A percentile compares a stretch with the other conserved stretches of the same genome.
Evolutionary conservation across 179 eudicot species (phyloP).

Genomic region (Beta corolliflora): DNA sequence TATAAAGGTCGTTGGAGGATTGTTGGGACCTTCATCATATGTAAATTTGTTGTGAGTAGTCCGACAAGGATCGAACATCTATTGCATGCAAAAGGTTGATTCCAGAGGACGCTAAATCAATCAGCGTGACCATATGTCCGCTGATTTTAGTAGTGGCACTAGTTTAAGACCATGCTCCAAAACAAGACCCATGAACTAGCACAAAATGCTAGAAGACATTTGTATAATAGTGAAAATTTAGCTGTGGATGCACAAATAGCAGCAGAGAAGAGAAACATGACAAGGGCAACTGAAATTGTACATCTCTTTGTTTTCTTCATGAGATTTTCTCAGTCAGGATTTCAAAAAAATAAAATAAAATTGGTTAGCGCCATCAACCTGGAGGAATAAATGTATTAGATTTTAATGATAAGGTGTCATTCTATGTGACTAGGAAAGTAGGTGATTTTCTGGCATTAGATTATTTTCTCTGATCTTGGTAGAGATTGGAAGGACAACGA

Average conservation of each 20-base stretch:
- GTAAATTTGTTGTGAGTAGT: slow-evolving; percentile 26
- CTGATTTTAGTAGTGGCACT: slow-evolving; percentile 24
- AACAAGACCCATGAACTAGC: slow-evolving; percentile 35
- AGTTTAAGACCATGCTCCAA: slow-evolving; percentile 39
- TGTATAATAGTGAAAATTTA: neutral
- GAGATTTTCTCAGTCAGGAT: neutral
- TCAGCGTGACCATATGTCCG: slow-evolving; percentile 25
- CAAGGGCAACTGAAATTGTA: neutral
- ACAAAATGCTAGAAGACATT: slow-evolving; percentile 18
- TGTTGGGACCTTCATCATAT: slow-evolving; percentile 19
- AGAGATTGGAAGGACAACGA: neutral
- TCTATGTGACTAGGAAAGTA: neutral
- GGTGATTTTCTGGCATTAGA: neutral
- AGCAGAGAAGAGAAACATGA: slow-evolving; percentile 13
- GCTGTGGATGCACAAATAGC: neutral
- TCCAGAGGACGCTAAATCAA: slow-evolving; percentile 36
- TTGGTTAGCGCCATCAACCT: neutral
- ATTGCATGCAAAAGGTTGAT: slow-evolving; percentile 10
- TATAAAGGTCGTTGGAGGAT: slow-evolving; percentile 21
- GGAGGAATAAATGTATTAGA: neutral
- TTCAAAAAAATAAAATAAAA: no score
- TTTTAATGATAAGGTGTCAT: neutral
- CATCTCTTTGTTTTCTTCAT: slow-evolving; percentile 2
- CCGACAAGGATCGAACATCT: slow-evolving; percentile 19
- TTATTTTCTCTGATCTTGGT: neutral